Evolutionary conservation across 352 stramenopile genomes (phyloP), one percentile per base, ranked within the genome.

Genomic region (Globisporangium emineosum): DNA sequence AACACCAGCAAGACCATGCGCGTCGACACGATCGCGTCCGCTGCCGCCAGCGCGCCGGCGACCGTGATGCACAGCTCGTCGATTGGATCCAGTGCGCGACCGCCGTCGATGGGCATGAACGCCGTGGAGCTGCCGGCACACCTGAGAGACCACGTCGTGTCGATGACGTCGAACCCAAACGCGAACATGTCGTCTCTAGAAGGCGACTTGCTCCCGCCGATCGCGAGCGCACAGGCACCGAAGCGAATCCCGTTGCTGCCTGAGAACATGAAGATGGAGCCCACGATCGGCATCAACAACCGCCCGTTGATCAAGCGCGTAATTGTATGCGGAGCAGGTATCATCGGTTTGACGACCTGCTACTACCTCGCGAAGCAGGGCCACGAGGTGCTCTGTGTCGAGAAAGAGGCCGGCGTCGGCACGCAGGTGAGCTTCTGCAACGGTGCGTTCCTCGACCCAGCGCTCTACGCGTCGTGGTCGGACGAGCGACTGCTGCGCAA

Each of bases 301-400:
- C 79, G 77, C 3, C 76, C 72, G 17, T 58, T 76, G 60, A 85
- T 79, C 62, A 93, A 95, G 67, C 87, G 87, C 66, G 84, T 95
- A 42, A 92, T 95, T 51, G 87, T 95, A 17, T 92, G 85, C 40
- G 87, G 87, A 15, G 87, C 83, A n/a, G 87, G 87, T 37, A 94
- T 95, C 56, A 87, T 95, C 51, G 87, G 87, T 0, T 64, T 95
- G 40, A 93, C 83, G 30, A 95, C 87, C 0, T 93, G 83, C 71
- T 95, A 91, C 67, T 94, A 91, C 66, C 72, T 95, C 25, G 84
- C 84, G 47, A 92, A 90, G 60, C 84, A 90, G 57, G 87, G 87
- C 63, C 87, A 95, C 60, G 87, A 95, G 64, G 87, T 95, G 53
- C 70, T 95, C 6, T 95, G 87, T 50, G 86, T 95, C 13, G 87